Conservation (phyloP, 2,329 filamentous ascomycete species). For the Parastagonospora nodorum region DNA sequence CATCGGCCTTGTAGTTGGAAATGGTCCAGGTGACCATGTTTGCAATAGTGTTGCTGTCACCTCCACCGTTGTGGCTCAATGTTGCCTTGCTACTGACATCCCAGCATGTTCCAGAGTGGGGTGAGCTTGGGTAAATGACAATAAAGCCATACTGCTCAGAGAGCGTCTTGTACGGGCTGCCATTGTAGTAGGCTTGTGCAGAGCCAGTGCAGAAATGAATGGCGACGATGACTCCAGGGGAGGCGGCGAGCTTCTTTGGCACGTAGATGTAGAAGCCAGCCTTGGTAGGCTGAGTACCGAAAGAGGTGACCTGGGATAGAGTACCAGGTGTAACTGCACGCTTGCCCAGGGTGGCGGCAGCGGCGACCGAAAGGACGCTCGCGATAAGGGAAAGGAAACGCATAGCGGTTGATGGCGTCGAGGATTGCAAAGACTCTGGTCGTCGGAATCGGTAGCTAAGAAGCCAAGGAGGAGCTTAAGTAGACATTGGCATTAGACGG, state of each 20-base stretch:
- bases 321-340: constrained; percentile 34
- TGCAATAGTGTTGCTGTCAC: constrained; percentile 61
- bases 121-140: constrained; percentile 62
- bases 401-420: constrained; percentile 18
- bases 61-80: constrained; percentile 62
- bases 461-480: constrained; percentile 1
- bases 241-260: constrained; percentile 50
- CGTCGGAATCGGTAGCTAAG: constrained; percentile 2
- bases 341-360: constrained; percentile 27
- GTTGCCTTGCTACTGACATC: constrained; percentile 62
- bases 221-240: constrained; percentile 60
- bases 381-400: constrained; percentile 27
- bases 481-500: neutral
- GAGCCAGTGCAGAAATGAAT: constrained; percentile 63
- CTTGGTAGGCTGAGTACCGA: constrained; percentile 54
- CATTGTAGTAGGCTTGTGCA: constrained; percentile 55
- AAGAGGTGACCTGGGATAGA: constrained; percentile 49
- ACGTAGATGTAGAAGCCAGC: constrained; percentile 61
- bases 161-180: constrained; percentile 59
- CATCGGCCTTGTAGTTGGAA: constrained; percentile 57
- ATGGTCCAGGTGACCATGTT: constrained; percentile 65
- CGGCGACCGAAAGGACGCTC: constrained; percentile 24
- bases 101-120: constrained; percentile 62
- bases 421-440: neutral
- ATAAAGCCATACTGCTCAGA: constrained; percentile 64